A percentile compares a stretch with the other conserved stretches of the same genome.
Conservation (phyloP, 1,284 basidiomycete species). For the Flammula alnicola region DNA sequence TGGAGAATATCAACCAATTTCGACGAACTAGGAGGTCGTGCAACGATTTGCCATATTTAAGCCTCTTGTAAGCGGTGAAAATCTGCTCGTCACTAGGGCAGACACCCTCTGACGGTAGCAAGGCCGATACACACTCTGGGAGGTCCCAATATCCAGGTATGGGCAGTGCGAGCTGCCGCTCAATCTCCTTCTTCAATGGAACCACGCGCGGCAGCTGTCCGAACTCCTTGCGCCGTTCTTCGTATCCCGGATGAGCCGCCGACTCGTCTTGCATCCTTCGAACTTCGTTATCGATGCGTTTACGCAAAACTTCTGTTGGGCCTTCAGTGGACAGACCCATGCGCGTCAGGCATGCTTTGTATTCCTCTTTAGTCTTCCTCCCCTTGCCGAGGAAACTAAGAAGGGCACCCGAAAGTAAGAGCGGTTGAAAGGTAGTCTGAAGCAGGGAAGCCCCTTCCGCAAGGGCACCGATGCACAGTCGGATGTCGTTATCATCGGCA, state of each 20-base stretch:
- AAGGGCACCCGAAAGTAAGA: conserved; percentile 48
- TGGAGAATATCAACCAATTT: conserved; percentile 39
- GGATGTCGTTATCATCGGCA: conserved; percentile 38
- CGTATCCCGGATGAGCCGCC: conserved; percentile 13
- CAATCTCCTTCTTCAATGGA: conserved; percentile 47
- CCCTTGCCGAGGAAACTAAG: conserved; percentile 45
- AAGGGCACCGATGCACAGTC: conserved; percentile 50
- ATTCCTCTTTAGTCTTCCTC: conserved; percentile 38
- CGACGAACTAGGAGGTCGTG: conserved; percentile 34
- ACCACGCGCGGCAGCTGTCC: conserved; percentile 49
- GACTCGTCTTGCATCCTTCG: conserved; percentile 35
- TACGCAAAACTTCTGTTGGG: conserved; percentile 39
- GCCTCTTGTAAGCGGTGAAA: conserved; percentile 35
- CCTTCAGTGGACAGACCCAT: conserved; percentile 42
- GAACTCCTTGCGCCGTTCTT: conserved; percentile 36
- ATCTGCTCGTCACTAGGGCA: conserved; percentile 46
- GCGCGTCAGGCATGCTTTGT: conserved; percentile 42
- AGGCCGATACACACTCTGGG: conserved; percentile 40
- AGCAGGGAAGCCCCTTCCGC: conserved; percentile 51
- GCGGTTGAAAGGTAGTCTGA: conserved; percentile 50
- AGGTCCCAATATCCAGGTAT: conserved; percentile 53
- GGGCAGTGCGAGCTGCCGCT: conserved; percentile 50
- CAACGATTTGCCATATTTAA: conserved; percentile 21
- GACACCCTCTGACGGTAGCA: conserved; percentile 22
- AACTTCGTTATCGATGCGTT: conserved; percentile 40